Percentiles rank a stretch among this genome's conserved stretches.
Conservation (phyloP, 1,139 yeast species). For the Hyphopichia khmerensis region DNA sequence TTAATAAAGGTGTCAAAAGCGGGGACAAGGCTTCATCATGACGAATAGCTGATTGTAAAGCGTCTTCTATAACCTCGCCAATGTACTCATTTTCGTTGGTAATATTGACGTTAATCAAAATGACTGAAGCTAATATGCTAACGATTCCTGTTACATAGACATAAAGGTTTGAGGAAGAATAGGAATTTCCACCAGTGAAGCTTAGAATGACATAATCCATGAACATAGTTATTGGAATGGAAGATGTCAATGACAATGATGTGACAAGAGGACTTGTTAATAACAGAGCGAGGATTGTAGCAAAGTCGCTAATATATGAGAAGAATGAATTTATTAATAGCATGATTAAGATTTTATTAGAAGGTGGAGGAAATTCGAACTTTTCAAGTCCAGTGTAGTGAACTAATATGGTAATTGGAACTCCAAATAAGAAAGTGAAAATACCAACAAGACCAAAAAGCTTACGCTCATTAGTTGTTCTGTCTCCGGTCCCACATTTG, state of each 20-base stretch:
- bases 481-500: conserved; percentile 43
- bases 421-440: conserved; percentile 34
- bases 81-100: conserved; percentile 44
- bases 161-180: conserved; percentile 21
- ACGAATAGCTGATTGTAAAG: conserved; percentile 47
- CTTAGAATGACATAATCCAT: conserved; percentile 38
- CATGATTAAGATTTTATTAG: conserved; percentile 27
- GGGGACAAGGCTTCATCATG: conserved; percentile 49
- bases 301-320: conserved; percentile 50
- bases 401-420: conserved; percentile 36
- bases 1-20: conserved; percentile 41
- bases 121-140: conserved; percentile 46
- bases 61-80: conserved; percentile 49
- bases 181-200: conserved; percentile 17
- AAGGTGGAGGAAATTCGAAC: conserved; percentile 45
- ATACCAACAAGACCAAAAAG: conserved; percentile 51
- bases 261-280: conserved; percentile 56
- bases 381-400: conserved; percentile 36
- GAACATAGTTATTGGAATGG: conserved; percentile 53
- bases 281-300: conserved; percentile 49
- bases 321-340: conserved; percentile 43
- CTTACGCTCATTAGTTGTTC: conserved; percentile 45
- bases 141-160: conserved; percentile 46
- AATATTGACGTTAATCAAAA: conserved; percentile 45
- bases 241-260: conserved; percentile 50